Evolutionary conservation across 441 rosid species (phyloP), one percentile per base, ranked within the genome.

Genomic region (Pelargonium australe): DNA sequence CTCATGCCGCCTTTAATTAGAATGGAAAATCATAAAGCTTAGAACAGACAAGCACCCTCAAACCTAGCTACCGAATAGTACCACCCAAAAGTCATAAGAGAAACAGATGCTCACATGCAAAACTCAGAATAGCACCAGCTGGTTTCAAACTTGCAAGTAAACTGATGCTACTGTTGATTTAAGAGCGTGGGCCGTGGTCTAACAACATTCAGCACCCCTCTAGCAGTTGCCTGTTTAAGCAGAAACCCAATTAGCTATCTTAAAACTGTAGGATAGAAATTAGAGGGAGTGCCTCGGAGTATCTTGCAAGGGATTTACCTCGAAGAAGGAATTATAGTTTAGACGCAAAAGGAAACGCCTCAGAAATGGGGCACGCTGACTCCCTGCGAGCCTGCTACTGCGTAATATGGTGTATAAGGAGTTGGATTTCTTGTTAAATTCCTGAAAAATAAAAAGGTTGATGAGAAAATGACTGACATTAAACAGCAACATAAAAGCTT

Each of bases 361-460:
- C 66, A 91, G 87, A 75, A 88, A 94, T n/a, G 97, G 97, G 55
- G 96, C 99, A 72, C 99, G 85, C 77, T 88, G 99, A 81, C 97
- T 94, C 63, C 97, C 97, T 0, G 94, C 99, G 8, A 90, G 90
- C 80, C 95, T 87, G 84, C 96, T 95, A 68, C 99, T 87, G 61
- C 97, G 87, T 70, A 91, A 75, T 72, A 91, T 91, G 49, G 97
- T 88, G 76, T 91, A 91, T 62, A 90, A 75, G 57, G 99, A 92
- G 75, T 91, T 91, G 10, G 97, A 95, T 81, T 88, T 95, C 83
- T 95, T 92, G 85, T 90, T 87, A 70, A 95, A 95, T 84, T 95
- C 99, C 97, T 95, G 85, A 69, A 58, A 44, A 63, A 49, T 37
- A 6, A 62, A 25, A 64, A 53, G 23, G 34, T 1, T 20, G 23